Conservation (phyloP, 352 stramenopile genomes). For the Elongisporangium undulatum region DNA sequence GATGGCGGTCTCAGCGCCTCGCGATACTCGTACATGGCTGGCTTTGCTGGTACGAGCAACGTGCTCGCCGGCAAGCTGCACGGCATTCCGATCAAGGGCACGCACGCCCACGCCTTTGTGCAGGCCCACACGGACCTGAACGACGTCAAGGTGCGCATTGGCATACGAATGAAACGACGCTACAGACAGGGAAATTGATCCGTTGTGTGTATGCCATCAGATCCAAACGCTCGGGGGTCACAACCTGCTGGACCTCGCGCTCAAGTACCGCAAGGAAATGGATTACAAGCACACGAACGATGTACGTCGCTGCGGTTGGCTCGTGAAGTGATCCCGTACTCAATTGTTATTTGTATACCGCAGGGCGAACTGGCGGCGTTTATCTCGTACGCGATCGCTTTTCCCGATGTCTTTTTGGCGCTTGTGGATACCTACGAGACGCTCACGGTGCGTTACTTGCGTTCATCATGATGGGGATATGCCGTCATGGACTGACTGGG, state of each 20-base stretch:
- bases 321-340: not conserved
- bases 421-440: constrained; percentile 99
- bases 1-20: constrained; percentile 97
- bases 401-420: constrained; percentile 95
- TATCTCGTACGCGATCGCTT: constrained; percentile 96
- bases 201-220: not conserved
- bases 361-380: constrained; percentile 98
- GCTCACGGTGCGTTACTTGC: constrained; percentile 58
- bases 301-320: constrained; percentile 24
- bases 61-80: constrained; percentile 96
- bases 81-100: constrained; percentile 94
- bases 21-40: constrained; percentile 97
- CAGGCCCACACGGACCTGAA: constrained; percentile 93
- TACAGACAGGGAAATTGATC: not conserved
- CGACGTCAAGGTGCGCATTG: constrained; percentile 61
- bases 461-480: not conserved
- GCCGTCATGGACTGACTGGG: not conserved
- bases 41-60: constrained; percentile 98
- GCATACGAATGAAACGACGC: too few relatives aligned
- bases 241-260: constrained; percentile 77
- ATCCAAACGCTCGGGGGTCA: constrained; percentile 52
- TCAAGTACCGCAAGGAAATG: constrained; percentile 79
- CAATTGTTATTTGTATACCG: not conserved
- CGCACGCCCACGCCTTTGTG: constrained; percentile 98
- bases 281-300: constrained; percentile 75